phyloP scores from a whole-genome alignment of 148 eudicot genomes.

The Chenopodium berlandieri region DNA sequence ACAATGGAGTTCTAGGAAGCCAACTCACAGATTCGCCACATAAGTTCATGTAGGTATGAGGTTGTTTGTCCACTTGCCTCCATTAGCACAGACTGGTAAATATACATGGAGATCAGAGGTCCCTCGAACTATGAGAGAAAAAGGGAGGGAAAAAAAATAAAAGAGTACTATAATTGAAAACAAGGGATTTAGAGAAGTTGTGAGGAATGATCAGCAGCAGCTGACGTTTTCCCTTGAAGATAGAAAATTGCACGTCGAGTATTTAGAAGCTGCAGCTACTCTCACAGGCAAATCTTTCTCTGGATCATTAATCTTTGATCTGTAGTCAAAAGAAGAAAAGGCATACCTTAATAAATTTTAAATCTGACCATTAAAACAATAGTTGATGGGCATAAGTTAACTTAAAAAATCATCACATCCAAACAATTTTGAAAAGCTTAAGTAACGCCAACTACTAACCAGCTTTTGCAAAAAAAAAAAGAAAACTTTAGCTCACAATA shows the following conservation, averaged over 20 bases:
- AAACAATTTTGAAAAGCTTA: too few relatives aligned
- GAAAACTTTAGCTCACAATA: background rate
- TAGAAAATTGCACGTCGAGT: conserved; percentile 74
- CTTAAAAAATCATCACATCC: too few relatives aligned
- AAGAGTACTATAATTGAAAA: background rate
- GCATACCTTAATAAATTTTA: too few relatives aligned
- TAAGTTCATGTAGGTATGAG: too few relatives aligned
- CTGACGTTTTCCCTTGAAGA: conserved; percentile 59
- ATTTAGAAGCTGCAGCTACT: conserved; percentile 95
- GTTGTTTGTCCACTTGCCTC: too few relatives aligned
- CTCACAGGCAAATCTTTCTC: conserved; percentile 62
- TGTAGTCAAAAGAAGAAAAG: conserved; percentile 17
- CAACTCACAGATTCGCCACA: too few relatives aligned
- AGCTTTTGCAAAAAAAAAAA: too few relatives aligned
- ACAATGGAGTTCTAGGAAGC: too few relatives aligned
- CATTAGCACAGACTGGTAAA: background rate
- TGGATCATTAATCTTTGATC: conserved; percentile 41
- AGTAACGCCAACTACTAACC: too few relatives aligned
- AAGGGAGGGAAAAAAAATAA: background rate
- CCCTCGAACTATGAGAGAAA: background rate
- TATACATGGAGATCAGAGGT: conserved; percentile 16
- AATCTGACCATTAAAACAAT: too few relatives aligned
- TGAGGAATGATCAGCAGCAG: conserved; percentile 38
- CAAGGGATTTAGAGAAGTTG: background rate
- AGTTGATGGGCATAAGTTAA: too few relatives aligned